Base-by-base conservation (phyloP, 371 early-diverging fungal species). In the Actinomortierella wolfii region DNA sequence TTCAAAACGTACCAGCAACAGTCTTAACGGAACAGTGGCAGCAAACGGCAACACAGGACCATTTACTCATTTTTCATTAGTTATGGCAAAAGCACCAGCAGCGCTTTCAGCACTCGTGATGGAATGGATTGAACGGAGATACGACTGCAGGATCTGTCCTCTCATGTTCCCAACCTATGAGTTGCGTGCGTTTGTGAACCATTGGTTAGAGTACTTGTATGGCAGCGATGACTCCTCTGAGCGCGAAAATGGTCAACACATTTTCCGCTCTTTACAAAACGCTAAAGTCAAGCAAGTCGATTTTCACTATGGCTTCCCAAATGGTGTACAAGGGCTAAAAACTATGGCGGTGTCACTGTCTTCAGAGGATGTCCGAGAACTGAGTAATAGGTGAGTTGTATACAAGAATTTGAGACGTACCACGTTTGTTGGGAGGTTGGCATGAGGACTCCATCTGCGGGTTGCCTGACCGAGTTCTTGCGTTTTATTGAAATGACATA, bases 91-190 rank as follows among this genome's bases (percentile, higher is more conserved):
- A 51, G 48, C 74, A 1, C 67, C 74, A 1, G 54, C 20, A 2
- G 50, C 51, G 40, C 51, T 73, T 17, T 56, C 53, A 4, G 63
- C 59, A 39, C 48, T 73, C 21, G 48, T 73, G 9, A 59, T 47
- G 1, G 62, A 73, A 41, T 73, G 74, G 74, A 56, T 73, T 3
- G 74, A 73, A 42, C 56, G 64, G 26, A 67, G 53, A 20, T 73
- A 67, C 42, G 74, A 73, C 47, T 67, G 67, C 51, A 66, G 59
- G 43, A 63, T 73, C 42, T 63, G 74, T 51, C 67, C 59, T 15
- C 54, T 67, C 39, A 4, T 45, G 0, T 50, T 73, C 13, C 74
- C 66, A 39, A 53, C 60, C 4, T 73, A 34, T 34, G 74, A 73
- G 26, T 51, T 73, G 43, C 74, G 74, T 20, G 59, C n/a, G 40